Percentiles rank a stretch among this genome's conserved stretches.
Conservation (phyloP, 768 basidiomycete genomes). For the Suillus subaureus region DNA sequence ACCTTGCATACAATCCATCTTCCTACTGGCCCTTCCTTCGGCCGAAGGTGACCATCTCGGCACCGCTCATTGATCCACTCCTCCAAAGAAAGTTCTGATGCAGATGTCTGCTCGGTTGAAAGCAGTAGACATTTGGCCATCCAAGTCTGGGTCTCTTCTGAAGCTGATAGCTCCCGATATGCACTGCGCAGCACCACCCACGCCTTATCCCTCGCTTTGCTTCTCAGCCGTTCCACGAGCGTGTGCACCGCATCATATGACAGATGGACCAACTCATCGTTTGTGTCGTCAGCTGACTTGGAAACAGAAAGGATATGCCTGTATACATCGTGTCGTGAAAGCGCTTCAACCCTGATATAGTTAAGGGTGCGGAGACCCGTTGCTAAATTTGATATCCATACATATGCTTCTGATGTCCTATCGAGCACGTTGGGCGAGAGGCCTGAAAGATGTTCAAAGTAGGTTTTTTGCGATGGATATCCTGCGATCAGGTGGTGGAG, state of each 20-base stretch:
- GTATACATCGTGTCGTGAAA: constrained; percentile 40
- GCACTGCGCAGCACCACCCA: constrained; percentile 64
- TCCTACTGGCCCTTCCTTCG: constrained; percentile 55
- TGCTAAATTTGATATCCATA: constrained; percentile 59
- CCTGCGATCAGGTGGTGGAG: constrained; percentile 57
- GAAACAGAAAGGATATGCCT: constrained; percentile 21
- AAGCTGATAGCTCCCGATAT: constrained; percentile 58
- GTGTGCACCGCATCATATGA: constrained; percentile 44
- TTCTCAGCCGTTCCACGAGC: constrained; percentile 50
- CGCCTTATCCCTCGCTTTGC: constrained; percentile 51
- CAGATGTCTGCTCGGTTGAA: constrained; percentile 34
- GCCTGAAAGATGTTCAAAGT: constrained; percentile 29
- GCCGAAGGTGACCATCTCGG: constrained; percentile 48
- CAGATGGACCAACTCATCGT: constrained; percentile 20
- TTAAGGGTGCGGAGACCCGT: constrained; percentile 54
- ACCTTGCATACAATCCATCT: constrained; percentile 65
- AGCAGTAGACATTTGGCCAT: constrained; percentile 51
- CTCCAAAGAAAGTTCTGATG: constrained; percentile 38
- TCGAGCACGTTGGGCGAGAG: constrained; percentile 39
- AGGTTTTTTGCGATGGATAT: constrained; percentile 69
- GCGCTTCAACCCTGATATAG: constrained; percentile 51
- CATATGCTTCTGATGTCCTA: constrained; percentile 33
- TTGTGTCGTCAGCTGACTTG: constrained; percentile 7
- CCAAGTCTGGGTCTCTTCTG: constrained; percentile 47
- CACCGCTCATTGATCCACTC: constrained; percentile 54